Base-by-base conservation (phyloP, 345 rosid species). In the Salix suchowensis region DNA sequence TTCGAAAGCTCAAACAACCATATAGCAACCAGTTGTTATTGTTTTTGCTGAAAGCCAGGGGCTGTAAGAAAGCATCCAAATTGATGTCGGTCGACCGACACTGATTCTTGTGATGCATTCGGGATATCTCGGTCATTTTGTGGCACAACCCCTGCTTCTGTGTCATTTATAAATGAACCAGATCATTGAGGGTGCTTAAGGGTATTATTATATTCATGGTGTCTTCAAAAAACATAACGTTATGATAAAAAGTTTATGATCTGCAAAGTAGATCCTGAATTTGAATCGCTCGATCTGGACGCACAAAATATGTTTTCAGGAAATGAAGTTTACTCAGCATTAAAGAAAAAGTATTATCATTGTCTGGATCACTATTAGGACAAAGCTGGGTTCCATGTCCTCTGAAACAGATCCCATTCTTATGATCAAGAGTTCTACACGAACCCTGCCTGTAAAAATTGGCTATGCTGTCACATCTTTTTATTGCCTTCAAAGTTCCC, bases 1-100 rank as follows among this genome's bases (percentile, higher is more conserved):
- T 81, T 71, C 62, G 58, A 66, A 73, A 67, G 37, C 58, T 54
- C 66, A 67, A 69, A 71, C 69, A 71, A 68, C 68, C 70, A 36
- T 37, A 65, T 26, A 75, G 60, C 81, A 83, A 48, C 84, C 65
- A 70, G 87, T 79, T 70, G 86, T 75, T 80, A 81, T 24, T 70
- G 76, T 54, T 65, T 39, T 40, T 68, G 39, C 34, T 74, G 42
- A 70, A 67, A 67, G 36, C 37, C 8, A 15, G 60, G 24, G 66
- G 60, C 71, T 46, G 2, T 14, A 64, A 48, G 34, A 23, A 23
- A 67, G 18, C 10, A 34, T 23, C 32, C 12, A 61, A 32, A 71
- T 26, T 61, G 74, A 64, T 73, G 83, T 80, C 77, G 61, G 77
- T 50, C 74, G 39, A 72, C 83, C 77, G 77, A 81, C 83, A 76